These are phyloP conservation scores for Dalbergia cochinchinensis DNA, from an alignment of 306 rosid species.

Conservation along the genomic window DNA sequence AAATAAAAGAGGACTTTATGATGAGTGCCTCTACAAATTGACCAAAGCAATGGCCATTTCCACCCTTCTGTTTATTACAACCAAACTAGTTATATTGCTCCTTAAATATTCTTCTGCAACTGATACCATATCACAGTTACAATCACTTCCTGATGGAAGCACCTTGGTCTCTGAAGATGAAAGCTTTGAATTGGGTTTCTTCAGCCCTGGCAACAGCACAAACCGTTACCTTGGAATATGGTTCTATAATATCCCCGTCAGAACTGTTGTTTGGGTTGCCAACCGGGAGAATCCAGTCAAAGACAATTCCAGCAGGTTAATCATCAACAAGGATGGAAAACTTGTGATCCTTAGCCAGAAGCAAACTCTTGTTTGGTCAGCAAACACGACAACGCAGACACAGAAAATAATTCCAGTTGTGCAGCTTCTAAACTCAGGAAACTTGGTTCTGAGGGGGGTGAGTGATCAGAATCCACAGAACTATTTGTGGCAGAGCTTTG, in stretches of 20 bases:
- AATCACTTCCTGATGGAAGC: constrained; percentile 44
- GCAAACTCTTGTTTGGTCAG: constrained; percentile 50
- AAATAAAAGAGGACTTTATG: background rate
- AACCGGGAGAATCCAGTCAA: constrained; percentile 52
- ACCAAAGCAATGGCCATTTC: background rate
- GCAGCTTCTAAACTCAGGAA: background rate
- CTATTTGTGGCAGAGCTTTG: background rate
- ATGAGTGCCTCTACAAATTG: background rate
- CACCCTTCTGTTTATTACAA: background rate
- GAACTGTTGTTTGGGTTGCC: constrained; percentile 62
- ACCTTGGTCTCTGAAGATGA: constrained; percentile 55
- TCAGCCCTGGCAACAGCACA: constrained; percentile 51
- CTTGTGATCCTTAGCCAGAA: constrained; percentile 39
- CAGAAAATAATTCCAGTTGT: background rate
- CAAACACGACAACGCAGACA: constrained; percentile 15
- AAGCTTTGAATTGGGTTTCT: constrained; percentile 66
- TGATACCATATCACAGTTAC: constrained; percentile 45
- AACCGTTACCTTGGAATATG: constrained; percentile 61
- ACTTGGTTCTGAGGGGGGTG: background rate
- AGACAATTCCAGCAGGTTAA: constrained; percentile 47
- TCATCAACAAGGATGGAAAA: constrained; percentile 30
- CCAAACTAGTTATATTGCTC: constrained; percentile 6
- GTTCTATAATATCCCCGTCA: constrained; percentile 45
- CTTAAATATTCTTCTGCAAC: constrained; percentile 19
- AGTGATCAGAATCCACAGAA: background rate